A percentile compares a stretch with the other conserved stretches of the same genome.
Evolutionary conservation across 441 rosid species (phyloP).

Genomic region (Arabidopsis hybrid): DNA sequence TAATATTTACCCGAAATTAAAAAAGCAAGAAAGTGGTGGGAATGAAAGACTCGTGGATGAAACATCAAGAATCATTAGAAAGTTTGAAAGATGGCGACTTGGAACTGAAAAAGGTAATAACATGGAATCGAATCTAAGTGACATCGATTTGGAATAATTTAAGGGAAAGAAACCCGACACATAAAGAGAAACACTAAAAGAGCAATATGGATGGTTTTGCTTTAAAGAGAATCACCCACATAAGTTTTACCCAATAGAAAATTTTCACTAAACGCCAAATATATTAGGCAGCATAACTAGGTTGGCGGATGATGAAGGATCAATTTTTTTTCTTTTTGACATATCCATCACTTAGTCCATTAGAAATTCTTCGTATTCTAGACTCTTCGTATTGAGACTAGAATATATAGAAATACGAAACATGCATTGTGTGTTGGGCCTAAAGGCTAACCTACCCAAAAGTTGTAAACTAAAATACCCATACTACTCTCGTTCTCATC

Average conservation of each 20-base stretch:
- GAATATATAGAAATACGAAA: background rate
- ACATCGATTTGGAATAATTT: slow-evolving; percentile 23
- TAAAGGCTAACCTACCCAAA: too few species aligned
- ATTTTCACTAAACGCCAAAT: background rate
- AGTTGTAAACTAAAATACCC: background rate
- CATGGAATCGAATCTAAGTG: slow-evolving; percentile 36
- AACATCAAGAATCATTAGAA: slow-evolving; percentile 26
- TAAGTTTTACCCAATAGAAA: background rate
- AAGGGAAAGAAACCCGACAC: slow-evolving; percentile 27
- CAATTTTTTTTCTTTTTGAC: background rate
- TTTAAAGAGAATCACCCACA: slow-evolving; percentile 24
- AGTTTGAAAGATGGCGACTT: slow-evolving; percentile 25
- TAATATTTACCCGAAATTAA: background rate
- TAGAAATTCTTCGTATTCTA: background rate
- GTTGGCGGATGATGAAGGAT: background rate
- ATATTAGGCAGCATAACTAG: background rate
- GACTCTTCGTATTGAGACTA: background rate
- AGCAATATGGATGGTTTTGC: slow-evolving; percentile 44
- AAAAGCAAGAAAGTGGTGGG: slow-evolving; percentile 13
- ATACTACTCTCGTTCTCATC: background rate
- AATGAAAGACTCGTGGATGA: slow-evolving; percentile 24
- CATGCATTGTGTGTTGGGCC: background rate
- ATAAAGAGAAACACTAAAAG: slow-evolving; percentile 41
- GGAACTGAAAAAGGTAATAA: slow-evolving; percentile 36
- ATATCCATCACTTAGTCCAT: background rate